Conservation (phyloP, 495 filamentous ascomycete genomes). For the Diplogelasinospora grovesii region DNA sequence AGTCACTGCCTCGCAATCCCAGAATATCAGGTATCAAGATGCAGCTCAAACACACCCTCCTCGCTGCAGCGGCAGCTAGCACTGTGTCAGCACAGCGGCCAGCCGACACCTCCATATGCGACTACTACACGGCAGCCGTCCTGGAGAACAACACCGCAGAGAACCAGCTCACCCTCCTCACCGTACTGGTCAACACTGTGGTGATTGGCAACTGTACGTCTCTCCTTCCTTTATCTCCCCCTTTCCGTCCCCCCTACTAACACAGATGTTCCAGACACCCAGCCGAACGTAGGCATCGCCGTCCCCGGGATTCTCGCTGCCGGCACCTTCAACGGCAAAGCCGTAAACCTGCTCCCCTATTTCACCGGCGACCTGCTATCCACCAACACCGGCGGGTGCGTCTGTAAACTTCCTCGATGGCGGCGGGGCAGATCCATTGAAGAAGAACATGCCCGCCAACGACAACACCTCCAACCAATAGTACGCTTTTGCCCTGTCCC, state of each 20-base stretch:
- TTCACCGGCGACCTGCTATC: slow-evolving; percentile 45
- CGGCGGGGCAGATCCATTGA: slow-evolving; percentile 44
- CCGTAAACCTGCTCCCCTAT: slow-evolving; percentile 47
- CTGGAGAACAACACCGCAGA: slow-evolving; percentile 47
- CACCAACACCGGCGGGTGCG: slow-evolving; percentile 36
- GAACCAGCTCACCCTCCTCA: slow-evolving; percentile 45
- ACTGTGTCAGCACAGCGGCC: slow-evolving; percentile 35
- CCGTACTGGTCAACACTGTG: slow-evolving; percentile 48
- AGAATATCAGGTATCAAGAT: too few species aligned
- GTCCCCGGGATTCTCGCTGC: slow-evolving; percentile 48
- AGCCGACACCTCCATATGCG: slow-evolving; percentile 44
- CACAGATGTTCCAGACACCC: slow-evolving; percentile 31
- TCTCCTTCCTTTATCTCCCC: neutral
- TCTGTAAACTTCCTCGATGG: slow-evolving; percentile 51
- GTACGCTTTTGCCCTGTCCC: slow-evolving; percentile 24
- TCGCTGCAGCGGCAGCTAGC: slow-evolving; percentile 16
- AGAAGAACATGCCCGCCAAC: slow-evolving; percentile 41
- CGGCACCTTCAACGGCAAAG: slow-evolving; percentile 33
- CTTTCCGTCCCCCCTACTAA: neutral
- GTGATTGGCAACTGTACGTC: slow-evolving; percentile 46
- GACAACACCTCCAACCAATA: slow-evolving; percentile 40
- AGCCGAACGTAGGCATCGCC: slow-evolving; percentile 34
- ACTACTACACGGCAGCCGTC: slow-evolving; percentile 48
- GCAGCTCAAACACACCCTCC: too few species aligned
- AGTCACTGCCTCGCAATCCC: too few species aligned